A percentile compares a stretch with the other conserved stretches of the same genome.
Evolutionary conservation across 2,329 filamentous ascomycete species (phyloP).

Genomic region (Penicillium rolfsii): DNA sequence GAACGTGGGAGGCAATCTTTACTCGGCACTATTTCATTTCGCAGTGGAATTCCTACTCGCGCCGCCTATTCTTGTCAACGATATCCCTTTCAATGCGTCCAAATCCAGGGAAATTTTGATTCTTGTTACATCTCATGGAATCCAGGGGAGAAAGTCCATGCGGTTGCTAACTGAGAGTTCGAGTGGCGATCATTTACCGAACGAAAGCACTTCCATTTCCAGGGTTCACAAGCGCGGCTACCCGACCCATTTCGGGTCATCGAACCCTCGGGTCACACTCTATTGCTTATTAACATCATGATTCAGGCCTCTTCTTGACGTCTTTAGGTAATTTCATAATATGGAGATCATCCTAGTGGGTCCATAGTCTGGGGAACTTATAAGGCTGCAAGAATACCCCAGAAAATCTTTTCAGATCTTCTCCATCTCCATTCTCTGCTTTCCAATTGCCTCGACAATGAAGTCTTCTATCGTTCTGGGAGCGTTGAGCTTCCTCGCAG

Average conservation of each 20-base stretch:
- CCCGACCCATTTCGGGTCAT: constrained; percentile 11
- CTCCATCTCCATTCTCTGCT: background rate
- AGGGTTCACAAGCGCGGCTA: constrained; percentile 20
- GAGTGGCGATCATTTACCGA: background rate
- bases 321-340: constrained; percentile 6
- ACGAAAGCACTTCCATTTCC: constrained; percentile 5
- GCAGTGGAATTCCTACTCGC: background rate
- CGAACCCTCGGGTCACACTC: background rate
- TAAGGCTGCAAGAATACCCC: constrained; percentile 8
- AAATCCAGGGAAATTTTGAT: background rate
- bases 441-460: constrained; percentile 1
- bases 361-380: constrained; percentile 6
- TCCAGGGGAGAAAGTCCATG: background rate
- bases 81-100: background rate
- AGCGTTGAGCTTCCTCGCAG: constrained; percentile 17
- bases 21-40: background rate
- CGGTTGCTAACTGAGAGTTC: background rate
- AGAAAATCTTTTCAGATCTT: background rate
- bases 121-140: background rate
- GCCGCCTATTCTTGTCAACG: background rate
- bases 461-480: constrained; percentile 14
- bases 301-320: constrained; percentile 10
- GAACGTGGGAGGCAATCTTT: background rate
- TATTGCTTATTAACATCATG: constrained; percentile 14
- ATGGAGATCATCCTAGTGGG: constrained; percentile 5